Percentiles rank a stretch among this genome's conserved stretches.
Conservation (phyloP, 2,329 filamentous ascomycete species). For the Colletotrichum liriopes region DNA sequence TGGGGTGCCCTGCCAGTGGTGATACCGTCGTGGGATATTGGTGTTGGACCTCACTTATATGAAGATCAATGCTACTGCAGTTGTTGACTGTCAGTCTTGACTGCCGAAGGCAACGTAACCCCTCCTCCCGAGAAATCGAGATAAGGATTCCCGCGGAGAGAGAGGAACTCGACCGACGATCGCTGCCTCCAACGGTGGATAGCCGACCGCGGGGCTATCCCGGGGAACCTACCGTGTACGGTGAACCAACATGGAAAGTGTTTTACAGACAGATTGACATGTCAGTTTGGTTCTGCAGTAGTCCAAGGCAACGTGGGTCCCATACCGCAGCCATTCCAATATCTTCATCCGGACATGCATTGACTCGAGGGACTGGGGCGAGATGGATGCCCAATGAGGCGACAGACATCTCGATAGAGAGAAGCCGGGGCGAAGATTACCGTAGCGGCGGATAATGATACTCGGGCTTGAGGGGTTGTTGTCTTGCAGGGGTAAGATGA, state of each 20-base stretch:
- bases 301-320: not conserved
- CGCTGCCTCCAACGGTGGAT: constrained; percentile 9
- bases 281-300: constrained; percentile 4
- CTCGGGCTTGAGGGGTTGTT: not conserved
- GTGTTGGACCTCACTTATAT: constrained; percentile 22
- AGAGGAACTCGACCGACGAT: not conserved
- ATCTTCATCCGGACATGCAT: not conserved
- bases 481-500: constrained; percentile 19
- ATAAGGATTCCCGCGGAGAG: constrained; percentile 41
- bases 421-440: constrained; percentile 15
- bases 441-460: constrained; percentile 29
- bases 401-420: not conserved
- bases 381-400: constrained; percentile 2
- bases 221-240: constrained; percentile 1
- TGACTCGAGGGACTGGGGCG: not conserved
- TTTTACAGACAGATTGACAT: not conserved
- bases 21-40: not conserved
- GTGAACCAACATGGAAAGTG: constrained; percentile 9
- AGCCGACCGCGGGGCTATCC: constrained; percentile 18
- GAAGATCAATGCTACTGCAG: not conserved
- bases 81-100: not conserved
- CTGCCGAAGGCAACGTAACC: constrained; percentile 24
- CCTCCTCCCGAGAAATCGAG: constrained; percentile 1
- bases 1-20: not conserved
- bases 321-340: not conserved